Conservation (phyloP, 805 yeast genomes). For the Lipomyces orientalis region DNA sequence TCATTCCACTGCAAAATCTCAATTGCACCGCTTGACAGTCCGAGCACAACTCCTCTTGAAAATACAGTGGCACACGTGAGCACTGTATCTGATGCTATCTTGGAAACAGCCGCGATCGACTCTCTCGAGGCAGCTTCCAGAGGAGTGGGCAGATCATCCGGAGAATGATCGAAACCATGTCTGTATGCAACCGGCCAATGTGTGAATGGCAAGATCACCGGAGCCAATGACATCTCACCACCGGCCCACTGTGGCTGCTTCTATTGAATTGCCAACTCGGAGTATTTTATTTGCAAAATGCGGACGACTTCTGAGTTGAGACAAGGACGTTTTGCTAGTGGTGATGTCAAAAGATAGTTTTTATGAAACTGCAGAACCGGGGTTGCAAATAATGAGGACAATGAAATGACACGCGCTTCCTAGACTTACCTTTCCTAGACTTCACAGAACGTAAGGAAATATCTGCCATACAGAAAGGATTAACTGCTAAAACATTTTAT, state of each 20-base stretch:
- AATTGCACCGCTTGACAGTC: conserved; percentile 32
- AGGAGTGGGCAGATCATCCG: conserved; percentile 8
- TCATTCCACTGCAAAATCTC: conserved; percentile 35
- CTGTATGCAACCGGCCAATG: conserved; percentile 34
- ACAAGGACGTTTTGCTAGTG: background rate
- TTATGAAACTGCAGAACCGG: no score
- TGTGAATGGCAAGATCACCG: conserved; percentile 35
- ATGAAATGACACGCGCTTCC: background rate
- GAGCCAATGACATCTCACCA: conserved; percentile 28
- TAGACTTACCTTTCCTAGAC: background rate
- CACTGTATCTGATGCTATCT: conserved; percentile 26
- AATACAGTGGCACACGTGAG: conserved; percentile 33
- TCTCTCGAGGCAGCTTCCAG: conserved; percentile 6
- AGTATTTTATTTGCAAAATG: background rate
- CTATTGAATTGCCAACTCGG: background rate
- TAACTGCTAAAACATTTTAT: background rate
- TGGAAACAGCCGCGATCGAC: conserved; percentile 20
- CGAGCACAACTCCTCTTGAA: conserved; percentile 33
- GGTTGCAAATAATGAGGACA: background rate
- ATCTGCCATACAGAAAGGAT: no score
- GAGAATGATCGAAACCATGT: background rate
- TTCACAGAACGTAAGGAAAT: background rate
- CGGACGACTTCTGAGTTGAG: background rate
- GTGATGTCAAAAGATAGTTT: background rate
- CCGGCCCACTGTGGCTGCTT: background rate